Percentiles rank a stretch among this genome's conserved stretches.
phyloP scores from a whole-genome alignment of 2,329 filamentous ascomycete genomes.

The Samsoniella hepiali region DNA sequence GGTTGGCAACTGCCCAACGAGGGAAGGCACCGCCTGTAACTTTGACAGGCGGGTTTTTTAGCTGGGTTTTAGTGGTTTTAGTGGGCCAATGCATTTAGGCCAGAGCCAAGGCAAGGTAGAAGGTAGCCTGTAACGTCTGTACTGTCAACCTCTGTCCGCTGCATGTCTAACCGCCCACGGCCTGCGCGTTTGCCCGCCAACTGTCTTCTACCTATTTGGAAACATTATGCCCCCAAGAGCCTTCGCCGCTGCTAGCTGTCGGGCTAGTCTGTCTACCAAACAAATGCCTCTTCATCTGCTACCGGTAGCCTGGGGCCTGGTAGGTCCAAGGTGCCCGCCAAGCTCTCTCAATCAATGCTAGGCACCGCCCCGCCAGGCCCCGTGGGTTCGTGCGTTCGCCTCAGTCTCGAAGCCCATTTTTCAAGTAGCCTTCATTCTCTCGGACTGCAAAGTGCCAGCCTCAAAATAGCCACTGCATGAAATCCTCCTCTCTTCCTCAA shows the following conservation, averaged over 20 bases:
- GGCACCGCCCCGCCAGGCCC: constrained; percentile 4
- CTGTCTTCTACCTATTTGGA: no score
- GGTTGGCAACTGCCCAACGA: background rate
- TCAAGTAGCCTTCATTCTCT: background rate
- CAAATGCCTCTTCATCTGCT: no score
- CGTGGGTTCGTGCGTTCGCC: background rate
- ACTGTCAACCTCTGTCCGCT: background rate
- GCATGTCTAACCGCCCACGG: background rate
- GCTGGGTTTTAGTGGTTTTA: background rate
- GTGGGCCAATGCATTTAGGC: background rate
- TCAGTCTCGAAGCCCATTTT: background rate
- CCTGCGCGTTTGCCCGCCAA: no score
- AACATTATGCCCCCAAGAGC: no score
- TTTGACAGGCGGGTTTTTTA: background rate
- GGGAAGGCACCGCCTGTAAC: background rate
- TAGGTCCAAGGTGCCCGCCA: background rate
- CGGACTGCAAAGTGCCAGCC: background rate
- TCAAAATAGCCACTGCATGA: background rate
- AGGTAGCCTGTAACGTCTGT: background rate
- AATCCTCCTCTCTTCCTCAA: background rate
- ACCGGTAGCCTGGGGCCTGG: no score
- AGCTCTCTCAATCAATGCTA: background rate
- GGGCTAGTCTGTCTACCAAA: no score
- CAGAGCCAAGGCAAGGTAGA: no score
- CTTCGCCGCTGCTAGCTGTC: no score